Conservation (phyloP, 2,329 filamentous ascomycete genomes). For the Ceratocystis ficicola region DNA sequence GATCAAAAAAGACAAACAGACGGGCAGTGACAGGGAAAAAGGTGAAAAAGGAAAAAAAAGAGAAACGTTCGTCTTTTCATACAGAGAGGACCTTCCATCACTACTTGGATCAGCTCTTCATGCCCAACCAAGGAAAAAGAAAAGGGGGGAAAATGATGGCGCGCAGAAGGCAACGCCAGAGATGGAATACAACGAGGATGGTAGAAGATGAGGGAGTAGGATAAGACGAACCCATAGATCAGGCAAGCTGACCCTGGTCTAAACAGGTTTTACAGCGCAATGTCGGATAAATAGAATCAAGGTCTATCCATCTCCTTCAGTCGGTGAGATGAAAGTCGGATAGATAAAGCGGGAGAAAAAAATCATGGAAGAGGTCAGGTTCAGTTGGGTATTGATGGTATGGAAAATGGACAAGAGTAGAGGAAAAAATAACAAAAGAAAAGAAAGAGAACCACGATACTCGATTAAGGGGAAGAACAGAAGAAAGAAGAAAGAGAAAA, state of each 20-base stretch:
- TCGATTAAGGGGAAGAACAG: slow-evolving; percentile 24
- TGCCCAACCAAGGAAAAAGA: slow-evolving; percentile 6
- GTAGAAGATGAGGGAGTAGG: slow-evolving; percentile 11
- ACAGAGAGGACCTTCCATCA: slow-evolving; percentile 18
- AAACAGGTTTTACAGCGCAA: background rate
- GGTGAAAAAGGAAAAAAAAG: slow-evolving; percentile 2
- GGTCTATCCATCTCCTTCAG: background rate
- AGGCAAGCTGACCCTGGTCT: background rate
- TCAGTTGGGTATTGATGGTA: slow-evolving; percentile 24
- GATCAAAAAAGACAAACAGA: slow-evolving; percentile 7
- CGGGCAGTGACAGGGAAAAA: slow-evolving; percentile 12
- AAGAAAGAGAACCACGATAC: slow-evolving; percentile 23
- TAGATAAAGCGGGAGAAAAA: background rate
- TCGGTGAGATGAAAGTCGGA: background rate
- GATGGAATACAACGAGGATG: background rate
- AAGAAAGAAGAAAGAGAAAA: slow-evolving; percentile 26
- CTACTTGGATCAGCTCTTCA: background rate
- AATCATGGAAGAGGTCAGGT: slow-evolving; percentile 17
- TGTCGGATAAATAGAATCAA: slow-evolving; percentile 1
- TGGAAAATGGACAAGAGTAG: slow-evolving; percentile 24
- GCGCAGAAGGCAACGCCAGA: background rate
- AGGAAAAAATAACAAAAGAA: slow-evolving; percentile 26
- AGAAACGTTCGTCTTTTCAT: slow-evolving; percentile 21
- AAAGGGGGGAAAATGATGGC: background rate
- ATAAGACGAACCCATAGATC: slow-evolving; percentile 13